phyloP scores from a whole-genome alignment of 495 filamentous ascomycete species.

The Cercophora samala region DNA sequence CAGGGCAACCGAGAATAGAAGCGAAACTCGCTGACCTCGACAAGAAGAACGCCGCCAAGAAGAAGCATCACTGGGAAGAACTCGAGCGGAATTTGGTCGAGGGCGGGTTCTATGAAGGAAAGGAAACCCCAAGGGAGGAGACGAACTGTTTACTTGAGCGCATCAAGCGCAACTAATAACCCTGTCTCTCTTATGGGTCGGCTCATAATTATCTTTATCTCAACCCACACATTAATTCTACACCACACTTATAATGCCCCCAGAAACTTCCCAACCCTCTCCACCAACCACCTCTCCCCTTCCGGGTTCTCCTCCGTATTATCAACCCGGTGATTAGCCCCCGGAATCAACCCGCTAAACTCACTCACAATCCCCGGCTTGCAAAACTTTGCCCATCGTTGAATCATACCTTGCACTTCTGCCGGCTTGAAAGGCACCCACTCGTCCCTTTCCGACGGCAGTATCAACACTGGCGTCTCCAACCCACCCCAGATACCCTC shows the following conservation, averaged over 20 bases:
- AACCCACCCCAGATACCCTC: slow-evolving; percentile 59
- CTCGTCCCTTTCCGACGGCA: slow-evolving; percentile 73
- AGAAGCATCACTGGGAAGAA: slow-evolving; percentile 68
- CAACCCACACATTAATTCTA: no score
- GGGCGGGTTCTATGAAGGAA: slow-evolving; percentile 70
- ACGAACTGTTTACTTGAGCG: slow-evolving; percentile 28
- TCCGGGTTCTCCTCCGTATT: slow-evolving; percentile 16
- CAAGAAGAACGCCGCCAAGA: slow-evolving; percentile 70
- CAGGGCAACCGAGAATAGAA: slow-evolving; percentile 45
- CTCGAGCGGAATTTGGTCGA: slow-evolving; percentile 60
- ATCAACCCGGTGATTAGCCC: slow-evolving; percentile 43
- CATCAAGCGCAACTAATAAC: not conserved
- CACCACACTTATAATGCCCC: slow-evolving; percentile 3
- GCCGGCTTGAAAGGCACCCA: slow-evolving; percentile 55
- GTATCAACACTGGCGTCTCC: slow-evolving; percentile 55
- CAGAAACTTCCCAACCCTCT: slow-evolving; percentile 40
- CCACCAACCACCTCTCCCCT: slow-evolving; percentile 38
- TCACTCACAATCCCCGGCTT: slow-evolving; percentile 38
- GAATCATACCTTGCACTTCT: slow-evolving; percentile 62
- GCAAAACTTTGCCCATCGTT: slow-evolving; percentile 54
- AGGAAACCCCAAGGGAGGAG: slow-evolving; percentile 35
- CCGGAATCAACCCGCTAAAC: slow-evolving; percentile 42
- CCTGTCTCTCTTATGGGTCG: no score
- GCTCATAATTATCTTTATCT: no score
- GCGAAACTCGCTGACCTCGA: slow-evolving; percentile 84